phyloP scores from a whole-genome alignment of 305 asterid species.

The Solanum hybrid region DNA sequence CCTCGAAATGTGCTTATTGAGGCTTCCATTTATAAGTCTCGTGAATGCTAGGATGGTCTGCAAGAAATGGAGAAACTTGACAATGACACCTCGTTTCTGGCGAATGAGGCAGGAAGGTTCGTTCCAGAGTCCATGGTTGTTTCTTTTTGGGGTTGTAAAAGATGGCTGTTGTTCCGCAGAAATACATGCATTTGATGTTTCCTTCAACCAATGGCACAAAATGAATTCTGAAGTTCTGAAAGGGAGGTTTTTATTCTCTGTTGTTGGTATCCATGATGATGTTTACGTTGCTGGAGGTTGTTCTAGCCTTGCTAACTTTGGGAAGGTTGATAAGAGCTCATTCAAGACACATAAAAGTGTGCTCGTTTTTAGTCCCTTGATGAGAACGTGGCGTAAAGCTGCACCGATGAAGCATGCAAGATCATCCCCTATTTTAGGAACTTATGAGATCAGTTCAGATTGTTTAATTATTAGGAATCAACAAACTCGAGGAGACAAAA shows the following conservation, averaged over 20 bases:
- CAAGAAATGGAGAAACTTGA: conserved; percentile 82
- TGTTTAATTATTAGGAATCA: conserved; percentile 42
- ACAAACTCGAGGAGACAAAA: conserved; percentile 47
- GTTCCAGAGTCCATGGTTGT: conserved; percentile 70
- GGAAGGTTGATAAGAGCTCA: conserved; percentile 74
- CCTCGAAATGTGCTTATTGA: conserved; percentile 77
- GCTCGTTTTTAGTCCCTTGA: conserved; percentile 53
- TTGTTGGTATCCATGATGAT: conserved; percentile 53
- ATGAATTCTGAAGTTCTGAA: conserved; percentile 53
- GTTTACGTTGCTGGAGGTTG: conserved; percentile 76
- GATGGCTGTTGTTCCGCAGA: conserved; percentile 82
- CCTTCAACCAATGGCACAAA: conserved; percentile 66
- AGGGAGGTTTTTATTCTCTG: conserved; percentile 76
- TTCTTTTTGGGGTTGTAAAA: conserved; percentile 71
- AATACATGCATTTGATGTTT: conserved; percentile 73
- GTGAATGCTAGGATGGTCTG: conserved; percentile 87
- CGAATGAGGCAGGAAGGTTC: conserved; percentile 63
- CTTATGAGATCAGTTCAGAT: conserved; percentile 53
- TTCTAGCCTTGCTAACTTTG: conserved; percentile 85
- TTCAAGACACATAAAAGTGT: conserved; percentile 87
- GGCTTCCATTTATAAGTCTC: conserved; percentile 66
- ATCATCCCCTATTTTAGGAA: conserved; percentile 74
- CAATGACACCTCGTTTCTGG: conserved; percentile 55
- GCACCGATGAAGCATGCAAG: conserved; percentile 75
- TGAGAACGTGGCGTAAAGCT: conserved; percentile 72